A percentile compares a stretch with the other conserved stretches of the same genome.
Conservation (phyloP, 1,284 basidiomycete species). For the Takashimella koratensis region DNA sequence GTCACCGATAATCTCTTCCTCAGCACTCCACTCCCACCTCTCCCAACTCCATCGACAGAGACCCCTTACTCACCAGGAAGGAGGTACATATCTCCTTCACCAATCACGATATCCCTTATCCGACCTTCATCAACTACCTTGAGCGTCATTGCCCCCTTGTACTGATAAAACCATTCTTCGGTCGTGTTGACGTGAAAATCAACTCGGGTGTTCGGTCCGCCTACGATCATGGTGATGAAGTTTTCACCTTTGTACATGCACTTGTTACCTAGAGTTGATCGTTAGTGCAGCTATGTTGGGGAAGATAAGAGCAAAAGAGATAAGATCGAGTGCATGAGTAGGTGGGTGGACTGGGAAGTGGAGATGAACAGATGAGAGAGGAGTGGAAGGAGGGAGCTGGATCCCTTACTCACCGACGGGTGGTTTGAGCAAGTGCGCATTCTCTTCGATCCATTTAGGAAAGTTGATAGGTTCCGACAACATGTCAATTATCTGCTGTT, state of each 20-base stretch:
- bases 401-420: constrained; percentile 60
- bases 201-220: constrained; percentile 85
- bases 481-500: no score
- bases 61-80: constrained; percentile 64
- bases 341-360: no score
- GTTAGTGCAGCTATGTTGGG: neutral
- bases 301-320: neutral
- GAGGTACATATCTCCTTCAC: constrained; percentile 94
- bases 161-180: constrained; percentile 96
- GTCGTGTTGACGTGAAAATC: constrained; percentile 94
- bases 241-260: constrained; percentile 80
- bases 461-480: constrained; percentile 67
- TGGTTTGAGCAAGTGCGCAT: constrained; percentile 71
- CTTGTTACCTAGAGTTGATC: constrained; percentile 59
- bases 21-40: no score
- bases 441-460: constrained; percentile 76
- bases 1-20: neutral
- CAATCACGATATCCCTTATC: constrained; percentile 83
- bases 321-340: no score
- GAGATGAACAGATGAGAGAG: neutral
- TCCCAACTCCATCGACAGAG: neutral
- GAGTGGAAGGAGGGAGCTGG: neutral
- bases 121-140: constrained; percentile 81
- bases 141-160: constrained; percentile 85
- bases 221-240: constrained; percentile 86